phyloP scores from a whole-genome alignment of 495 filamentous ascomycete species.

The Hypoxylon rickii region DNA sequence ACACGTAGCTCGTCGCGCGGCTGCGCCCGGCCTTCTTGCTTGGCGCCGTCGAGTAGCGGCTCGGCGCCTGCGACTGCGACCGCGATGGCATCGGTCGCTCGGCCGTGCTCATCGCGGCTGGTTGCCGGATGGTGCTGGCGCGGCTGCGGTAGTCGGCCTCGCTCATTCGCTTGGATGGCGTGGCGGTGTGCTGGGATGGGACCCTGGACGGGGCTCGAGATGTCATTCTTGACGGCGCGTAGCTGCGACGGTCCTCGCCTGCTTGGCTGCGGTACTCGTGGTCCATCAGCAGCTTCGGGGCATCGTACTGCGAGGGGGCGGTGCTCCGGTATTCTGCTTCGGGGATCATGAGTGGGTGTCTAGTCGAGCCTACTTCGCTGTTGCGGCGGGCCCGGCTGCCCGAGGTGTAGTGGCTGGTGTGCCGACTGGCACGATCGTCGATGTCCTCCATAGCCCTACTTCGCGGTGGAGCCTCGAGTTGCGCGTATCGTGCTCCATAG shows the following conservation, averaged over 20 bases:
- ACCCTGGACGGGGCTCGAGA: neutral
- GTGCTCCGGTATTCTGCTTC: slow-evolving; percentile 32
- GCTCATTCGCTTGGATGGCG: slow-evolving; percentile 4
- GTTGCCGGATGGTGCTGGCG: slow-evolving; percentile 38
- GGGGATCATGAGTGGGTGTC: slow-evolving; percentile 39
- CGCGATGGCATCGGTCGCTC: neutral
- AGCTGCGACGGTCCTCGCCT: slow-evolving; percentile 15
- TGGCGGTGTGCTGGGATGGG: slow-evolving; percentile 9
- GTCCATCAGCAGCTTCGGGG: slow-evolving; percentile 25
- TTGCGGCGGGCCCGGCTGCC: slow-evolving; percentile 33
- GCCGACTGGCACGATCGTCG: slow-evolving; percentile 45
- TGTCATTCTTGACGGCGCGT: slow-evolving; percentile 12
- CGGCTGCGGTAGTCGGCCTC: slow-evolving; percentile 13
- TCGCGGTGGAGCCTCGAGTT: slow-evolving; percentile 31
- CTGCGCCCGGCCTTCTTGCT: slow-evolving; percentile 2
- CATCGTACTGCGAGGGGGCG: slow-evolving; percentile 4
- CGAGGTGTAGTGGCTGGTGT: slow-evolving; percentile 33
- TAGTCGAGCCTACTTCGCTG: slow-evolving; percentile 40
- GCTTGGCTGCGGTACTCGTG: slow-evolving; percentile 41
- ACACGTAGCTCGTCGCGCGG: slow-evolving; percentile 34
- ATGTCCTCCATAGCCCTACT: slow-evolving; percentile 50
- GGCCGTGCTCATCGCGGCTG: slow-evolving; percentile 4
- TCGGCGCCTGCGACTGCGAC: neutral
- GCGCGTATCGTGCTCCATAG: slow-evolving; percentile 46
- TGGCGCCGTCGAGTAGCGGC: neutral